Conservation (phyloP, 441 rosid genomes). For the Hura crepitans region DNA sequence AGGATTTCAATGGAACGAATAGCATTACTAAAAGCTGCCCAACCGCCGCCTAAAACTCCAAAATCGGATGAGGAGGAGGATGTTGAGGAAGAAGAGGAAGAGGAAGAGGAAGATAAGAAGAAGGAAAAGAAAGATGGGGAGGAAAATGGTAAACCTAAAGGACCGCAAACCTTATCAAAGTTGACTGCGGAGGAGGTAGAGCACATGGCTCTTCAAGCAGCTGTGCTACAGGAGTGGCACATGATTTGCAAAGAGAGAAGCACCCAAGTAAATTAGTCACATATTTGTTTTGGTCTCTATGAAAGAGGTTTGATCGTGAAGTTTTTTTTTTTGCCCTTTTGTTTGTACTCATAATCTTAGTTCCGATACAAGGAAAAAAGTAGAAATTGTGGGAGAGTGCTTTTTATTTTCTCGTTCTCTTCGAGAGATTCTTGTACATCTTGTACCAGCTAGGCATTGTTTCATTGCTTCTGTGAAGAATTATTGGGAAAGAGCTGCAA, state of each 20-base stretch:
- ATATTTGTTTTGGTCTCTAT: no score
- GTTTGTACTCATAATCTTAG: conserved; percentile 3
- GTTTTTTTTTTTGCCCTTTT: no score
- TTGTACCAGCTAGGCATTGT: conserved; percentile 18
- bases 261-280: conserved; percentile 32
- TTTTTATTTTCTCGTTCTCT: background rate
- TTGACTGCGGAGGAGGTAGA: conserved; percentile 93
- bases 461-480: conserved; percentile 11
- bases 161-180: conserved; percentile 69
- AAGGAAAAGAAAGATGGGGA: conserved; percentile 29
- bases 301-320: conserved; percentile 15
- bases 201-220: conserved; percentile 93
- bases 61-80: conserved; percentile 36
- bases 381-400: conserved; percentile 16
- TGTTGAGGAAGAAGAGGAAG: conserved; percentile 25
- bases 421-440: conserved; percentile 28
- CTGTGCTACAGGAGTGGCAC: conserved; percentile 98
- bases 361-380: conserved; percentile 17
- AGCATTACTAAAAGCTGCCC: conserved; percentile 91
- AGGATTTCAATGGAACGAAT: conserved; percentile 89
- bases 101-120: conserved; percentile 20
- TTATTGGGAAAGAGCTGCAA: no score
- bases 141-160: conserved; percentile 50
- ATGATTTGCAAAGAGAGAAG: conserved; percentile 73
- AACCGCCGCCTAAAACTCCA: conserved; percentile 58